Conservation (phyloP, 441 rosid species). For the Jatropha podagrica region DNA sequence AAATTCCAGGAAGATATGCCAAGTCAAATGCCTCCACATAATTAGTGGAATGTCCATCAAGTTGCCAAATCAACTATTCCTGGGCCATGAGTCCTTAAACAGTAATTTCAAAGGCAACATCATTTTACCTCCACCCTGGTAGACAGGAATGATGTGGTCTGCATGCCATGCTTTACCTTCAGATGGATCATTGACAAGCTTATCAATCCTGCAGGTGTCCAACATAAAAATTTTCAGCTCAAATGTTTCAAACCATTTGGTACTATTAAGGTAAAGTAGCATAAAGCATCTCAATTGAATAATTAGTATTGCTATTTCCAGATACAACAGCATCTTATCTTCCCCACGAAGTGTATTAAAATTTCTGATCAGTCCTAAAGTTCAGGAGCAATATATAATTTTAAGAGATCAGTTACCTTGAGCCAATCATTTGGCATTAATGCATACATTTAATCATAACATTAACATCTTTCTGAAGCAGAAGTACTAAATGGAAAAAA, state of each 20-base stretch:
- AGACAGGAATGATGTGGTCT: slow-evolving; percentile 91
- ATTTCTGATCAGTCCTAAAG: slow-evolving; percentile 6
- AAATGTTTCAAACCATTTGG: neutral
- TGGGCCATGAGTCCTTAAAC: neutral
- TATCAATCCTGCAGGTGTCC: slow-evolving; percentile 58
- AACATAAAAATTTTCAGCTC: slow-evolving; percentile 8
- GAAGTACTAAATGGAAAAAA: neutral
- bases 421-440: slow-evolving; percentile 6
- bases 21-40: neutral
- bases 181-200: slow-evolving; percentile 74
- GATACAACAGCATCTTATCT: neutral
- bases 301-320: neutral
- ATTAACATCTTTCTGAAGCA: neutral
- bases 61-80: slow-evolving; percentile 2
- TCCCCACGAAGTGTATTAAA: neutral
- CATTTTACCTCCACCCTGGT: slow-evolving; percentile 80
- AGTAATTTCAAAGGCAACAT: slow-evolving; percentile 6
- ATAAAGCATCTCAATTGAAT: neutral
- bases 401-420: neutral
- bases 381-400: neutral
- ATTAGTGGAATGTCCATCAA: neutral
- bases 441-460: neutral
- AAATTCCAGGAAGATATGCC: neutral
- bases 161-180: slow-evolving; percentile 98
- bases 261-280: neutral